Evolutionary conservation across 2,329 filamentous ascomycete genomes (phyloP).

Genomic region (Botrytis byssoidea): DNA sequence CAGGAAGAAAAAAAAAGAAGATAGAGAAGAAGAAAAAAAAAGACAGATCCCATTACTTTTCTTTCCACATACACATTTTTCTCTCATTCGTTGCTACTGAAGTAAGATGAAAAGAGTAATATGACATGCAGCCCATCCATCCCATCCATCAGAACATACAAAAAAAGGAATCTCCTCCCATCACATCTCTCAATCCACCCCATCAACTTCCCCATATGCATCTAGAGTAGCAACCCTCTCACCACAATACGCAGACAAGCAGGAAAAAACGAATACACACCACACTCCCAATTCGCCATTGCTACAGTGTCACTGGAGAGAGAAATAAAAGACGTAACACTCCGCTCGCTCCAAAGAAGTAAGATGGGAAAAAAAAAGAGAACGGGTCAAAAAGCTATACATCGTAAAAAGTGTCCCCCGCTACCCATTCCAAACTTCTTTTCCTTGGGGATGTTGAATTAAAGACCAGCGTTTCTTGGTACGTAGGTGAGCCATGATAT

Average conservation of each 20-base stretch:
- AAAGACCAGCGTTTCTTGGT: constrained; percentile 31
- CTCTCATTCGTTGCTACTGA: constrained; percentile 31
- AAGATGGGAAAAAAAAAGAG: constrained; percentile 13
- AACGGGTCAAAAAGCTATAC: constrained; percentile 34
- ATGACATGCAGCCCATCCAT: constrained; percentile 1
- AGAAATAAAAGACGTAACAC: constrained; percentile 13
- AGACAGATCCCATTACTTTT: constrained; percentile 8
- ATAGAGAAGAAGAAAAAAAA: not conserved
- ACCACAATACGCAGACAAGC: constrained; percentile 5
- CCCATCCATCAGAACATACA: constrained; percentile 5
- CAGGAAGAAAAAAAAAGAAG: not conserved
- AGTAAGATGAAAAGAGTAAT: constrained; percentile 26
- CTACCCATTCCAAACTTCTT: constrained; percentile 20
- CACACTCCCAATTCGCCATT: constrained; percentile 36
- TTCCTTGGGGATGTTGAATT: constrained; percentile 25
- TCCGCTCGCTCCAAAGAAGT: constrained; percentile 20
- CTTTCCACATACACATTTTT: constrained; percentile 25
- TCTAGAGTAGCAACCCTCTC: constrained; percentile 1
- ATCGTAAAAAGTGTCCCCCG: constrained; percentile 29
- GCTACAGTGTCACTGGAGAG: constrained; percentile 23
- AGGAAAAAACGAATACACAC: constrained; percentile 3
- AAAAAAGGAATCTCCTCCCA: not conserved
- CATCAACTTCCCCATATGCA: constrained; percentile 3
- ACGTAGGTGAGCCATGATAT: constrained; percentile 26
- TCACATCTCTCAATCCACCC: not conserved